phyloP scores from a whole-genome alignment of 768 basidiomycete genomes.

The Termitomyces titanicus region DNA sequence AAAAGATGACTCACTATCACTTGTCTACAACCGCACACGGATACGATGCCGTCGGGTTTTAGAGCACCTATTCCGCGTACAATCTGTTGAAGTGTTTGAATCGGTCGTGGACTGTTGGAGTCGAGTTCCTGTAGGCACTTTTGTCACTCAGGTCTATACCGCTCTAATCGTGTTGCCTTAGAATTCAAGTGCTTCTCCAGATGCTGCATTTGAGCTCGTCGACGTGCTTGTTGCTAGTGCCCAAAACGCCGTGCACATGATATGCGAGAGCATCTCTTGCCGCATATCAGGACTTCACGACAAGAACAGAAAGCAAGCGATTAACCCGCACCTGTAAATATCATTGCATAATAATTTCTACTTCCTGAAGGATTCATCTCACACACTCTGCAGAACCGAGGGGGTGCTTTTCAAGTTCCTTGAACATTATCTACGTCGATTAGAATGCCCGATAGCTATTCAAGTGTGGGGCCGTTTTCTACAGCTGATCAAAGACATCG shows the following conservation, averaged over 20 bases:
- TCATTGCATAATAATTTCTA: neutral
- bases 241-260: slow-evolving; percentile 82
- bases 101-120: slow-evolving; percentile 83
- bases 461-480: slow-evolving; percentile 88
- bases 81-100: slow-evolving; percentile 80
- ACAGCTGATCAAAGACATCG: slow-evolving; percentile 74
- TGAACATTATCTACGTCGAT: slow-evolving; percentile 74
- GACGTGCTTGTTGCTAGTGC: slow-evolving; percentile 83
- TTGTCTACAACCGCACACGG: slow-evolving; percentile 66
- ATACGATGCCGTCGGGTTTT: slow-evolving; percentile 73
- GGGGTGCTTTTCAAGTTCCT: slow-evolving; percentile 77
- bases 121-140: slow-evolving; percentile 44
- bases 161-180: slow-evolving; percentile 17
- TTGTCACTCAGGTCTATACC: neutral
- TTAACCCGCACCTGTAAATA: slow-evolving; percentile 67
- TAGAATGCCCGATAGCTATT: slow-evolving; percentile 89
- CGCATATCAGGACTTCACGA: slow-evolving; percentile 58
- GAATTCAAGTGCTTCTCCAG: slow-evolving; percentile 36
- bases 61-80: slow-evolving; percentile 81
- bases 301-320: slow-evolving; percentile 52
- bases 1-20: slow-evolving; percentile 62
- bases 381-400: slow-evolving; percentile 52
- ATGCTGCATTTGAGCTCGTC: slow-evolving; percentile 74
- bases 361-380: neutral
- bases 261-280: slow-evolving; percentile 76